Evolutionary conservation across 2,329 filamentous ascomycete genomes (phyloP), one percentile per base, ranked within the genome.

Genomic region (Dothiorella sarmentorum): DNA sequence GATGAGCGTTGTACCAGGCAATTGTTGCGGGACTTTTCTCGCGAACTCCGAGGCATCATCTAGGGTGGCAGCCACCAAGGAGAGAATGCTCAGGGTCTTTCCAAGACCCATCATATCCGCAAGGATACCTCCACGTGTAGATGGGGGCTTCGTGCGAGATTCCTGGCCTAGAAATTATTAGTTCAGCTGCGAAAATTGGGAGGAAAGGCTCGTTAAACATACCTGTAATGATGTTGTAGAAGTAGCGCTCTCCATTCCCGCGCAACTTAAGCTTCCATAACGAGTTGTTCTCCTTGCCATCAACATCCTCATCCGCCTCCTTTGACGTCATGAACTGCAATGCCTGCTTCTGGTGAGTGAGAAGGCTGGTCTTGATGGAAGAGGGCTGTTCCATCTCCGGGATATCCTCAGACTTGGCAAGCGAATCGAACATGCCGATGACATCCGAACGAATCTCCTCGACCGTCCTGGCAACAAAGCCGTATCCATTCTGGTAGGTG

Each of bases 381-480:
- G 75, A 63, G 56, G 84, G 80, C 0, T 90, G 82, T 3, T 93
- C 85, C 76, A 87, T 85, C 63, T 87, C 82, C 0, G 89, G 88
- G 6, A 97, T 76, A 61, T 90, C 85, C 58, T 95, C 88, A 9
- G 82, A 85, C 65, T 86, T 86, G 24, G 86, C 83, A 37, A 97
- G 83, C 7, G 87, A 88, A 74, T 97, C 91, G 67, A 99, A 96
- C 69, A 97, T 90, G 40, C 85, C 86, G 71, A 90, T 83, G 20
- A 96, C 88, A 59, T 96, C 91, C 62, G 85, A 86, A 9, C 88
- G 87, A 60, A 96, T 88, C 73, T 97, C 91, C 66, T 97, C 93
- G 0, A 87, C 85, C 0, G 90, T 93, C 29, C 90, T 83, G 47
- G 76, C 73, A 56, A 74, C 61, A 27, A 45, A 44, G 17, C 31